Evolutionary conservation across 139 green algal species (phyloP).

Genomic region (Micractinium sp.): DNA sequence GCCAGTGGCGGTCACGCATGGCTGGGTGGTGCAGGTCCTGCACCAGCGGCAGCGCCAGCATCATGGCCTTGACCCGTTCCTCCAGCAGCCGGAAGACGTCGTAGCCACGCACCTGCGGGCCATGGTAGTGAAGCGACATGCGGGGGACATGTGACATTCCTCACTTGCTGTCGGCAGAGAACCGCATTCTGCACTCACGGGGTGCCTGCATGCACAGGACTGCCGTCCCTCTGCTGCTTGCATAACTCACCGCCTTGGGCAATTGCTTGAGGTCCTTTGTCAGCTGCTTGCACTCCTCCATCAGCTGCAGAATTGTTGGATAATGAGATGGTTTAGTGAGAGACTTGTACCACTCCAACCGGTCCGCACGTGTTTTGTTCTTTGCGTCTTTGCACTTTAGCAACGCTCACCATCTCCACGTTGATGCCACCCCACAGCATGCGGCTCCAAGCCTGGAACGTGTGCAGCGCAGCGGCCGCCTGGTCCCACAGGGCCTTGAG

Average conservation of each 20-base stretch:
- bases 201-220: neutral
- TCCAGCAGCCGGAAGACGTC: constrained; percentile 87
- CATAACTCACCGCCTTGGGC: constrained; percentile 67
- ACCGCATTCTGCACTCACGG: neutral
- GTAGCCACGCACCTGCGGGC: constrained; percentile 68
- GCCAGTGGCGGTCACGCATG: constrained; percentile 92
- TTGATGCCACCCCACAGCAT: constrained; percentile 91
- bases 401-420: constrained; percentile 56
- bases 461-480: constrained; percentile 81
- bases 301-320: constrained; percentile 55
- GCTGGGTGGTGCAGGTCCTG: constrained; percentile 87
- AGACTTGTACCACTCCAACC: too few species aligned
- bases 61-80: constrained; percentile 84
- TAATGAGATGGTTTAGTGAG: too few species aligned
- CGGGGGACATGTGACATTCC: neutral
- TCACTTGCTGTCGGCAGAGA: neutral
- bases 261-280: constrained; percentile 85
- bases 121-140: neutral
- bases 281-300: constrained; percentile 89
- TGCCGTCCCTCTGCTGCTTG: too few species aligned
- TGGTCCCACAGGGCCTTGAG: constrained; percentile 90
- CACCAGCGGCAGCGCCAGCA: constrained; percentile 88
- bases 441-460: constrained; percentile 82
- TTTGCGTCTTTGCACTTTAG: too few species aligned
- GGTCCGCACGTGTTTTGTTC: too few species aligned